Conservation (phyloP, 768 basidiomycete species). For the Sarcomyxa edulis region DNA sequence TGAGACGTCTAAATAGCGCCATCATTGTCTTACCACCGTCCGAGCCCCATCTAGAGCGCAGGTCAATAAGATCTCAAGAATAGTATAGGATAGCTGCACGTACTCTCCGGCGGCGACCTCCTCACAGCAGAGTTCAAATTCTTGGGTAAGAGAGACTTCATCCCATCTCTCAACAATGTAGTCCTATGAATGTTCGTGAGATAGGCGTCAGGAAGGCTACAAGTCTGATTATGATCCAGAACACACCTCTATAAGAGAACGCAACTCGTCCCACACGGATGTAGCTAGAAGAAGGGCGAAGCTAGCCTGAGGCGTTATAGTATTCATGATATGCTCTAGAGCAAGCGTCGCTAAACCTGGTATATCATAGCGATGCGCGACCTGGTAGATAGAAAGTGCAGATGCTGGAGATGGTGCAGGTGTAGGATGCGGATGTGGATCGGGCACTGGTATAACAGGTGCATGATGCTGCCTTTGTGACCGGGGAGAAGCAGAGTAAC, state of each 20-base stretch:
- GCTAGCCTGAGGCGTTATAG: constrained; percentile 58
- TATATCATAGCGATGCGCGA: constrained; percentile 73
- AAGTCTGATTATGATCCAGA: constrained; percentile 9
- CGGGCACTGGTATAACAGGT: constrained; percentile 32
- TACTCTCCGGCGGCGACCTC: constrained; percentile 74
- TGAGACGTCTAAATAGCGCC: constrained; percentile 60
- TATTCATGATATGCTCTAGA: constrained; percentile 67
- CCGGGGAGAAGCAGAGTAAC: constrained; percentile 46
- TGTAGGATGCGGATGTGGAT: constrained; percentile 72
- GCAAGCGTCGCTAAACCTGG: constrained; percentile 61
- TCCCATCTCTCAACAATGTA: constrained; percentile 78
- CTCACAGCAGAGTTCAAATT: constrained; percentile 66
- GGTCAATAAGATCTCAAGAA: constrained; percentile 4
- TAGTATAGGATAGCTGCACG: constrained; percentile 17
- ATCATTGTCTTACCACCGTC: constrained; percentile 68
- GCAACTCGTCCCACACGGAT: constrained; percentile 60
- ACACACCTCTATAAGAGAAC: constrained; percentile 52
- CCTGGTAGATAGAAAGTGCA: constrained; percentile 69
- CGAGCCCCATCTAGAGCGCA: constrained; percentile 51
- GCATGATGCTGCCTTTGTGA: constrained; percentile 32
- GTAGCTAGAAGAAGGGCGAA: constrained; percentile 70
- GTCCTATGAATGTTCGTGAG: constrained; percentile 35
- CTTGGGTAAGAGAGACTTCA: constrained; percentile 54
- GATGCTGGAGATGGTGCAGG: constrained; percentile 59
- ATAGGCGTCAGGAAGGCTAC: not conserved